These are phyloP conservation scores for Amaranthus palmeri DNA, from an alignment of 148 eudicot species.

Conservation along the genomic window DNA sequence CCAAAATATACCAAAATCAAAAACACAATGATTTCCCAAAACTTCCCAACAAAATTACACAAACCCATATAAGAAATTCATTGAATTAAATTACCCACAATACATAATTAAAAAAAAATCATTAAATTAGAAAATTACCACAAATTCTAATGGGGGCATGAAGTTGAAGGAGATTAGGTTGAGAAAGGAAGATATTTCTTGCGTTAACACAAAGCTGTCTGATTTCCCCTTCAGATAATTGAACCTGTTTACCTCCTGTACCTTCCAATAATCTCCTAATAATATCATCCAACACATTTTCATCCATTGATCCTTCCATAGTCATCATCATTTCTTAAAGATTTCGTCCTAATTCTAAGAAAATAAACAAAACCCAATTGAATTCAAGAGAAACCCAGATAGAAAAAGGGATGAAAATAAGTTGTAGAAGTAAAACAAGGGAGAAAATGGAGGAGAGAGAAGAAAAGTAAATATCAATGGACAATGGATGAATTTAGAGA, in stretches of 20 bases:
- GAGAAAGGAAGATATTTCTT: slow-evolving; percentile 68
- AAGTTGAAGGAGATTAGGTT: slow-evolving; percentile 86
- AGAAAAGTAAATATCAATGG: neutral
- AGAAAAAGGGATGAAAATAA: neutral
- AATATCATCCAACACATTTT: slow-evolving; percentile 63
- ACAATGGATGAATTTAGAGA: neutral
- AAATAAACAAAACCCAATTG: neutral
- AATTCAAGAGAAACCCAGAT: slow-evolving; percentile 17
- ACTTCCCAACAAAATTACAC: neutral
- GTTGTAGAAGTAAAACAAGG: neutral
- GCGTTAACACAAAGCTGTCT: slow-evolving; percentile 79
- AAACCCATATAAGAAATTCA: neutral
- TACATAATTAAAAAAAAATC: slow-evolving; percentile 17
- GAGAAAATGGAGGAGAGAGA: slow-evolving; percentile 19
- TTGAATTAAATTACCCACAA: slow-evolving; percentile 13
- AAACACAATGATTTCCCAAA: neutral
- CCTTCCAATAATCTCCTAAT: slow-evolving; percentile 77
- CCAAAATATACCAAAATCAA: neutral
- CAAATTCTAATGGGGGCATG: slow-evolving; percentile 87
- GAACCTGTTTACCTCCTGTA: slow-evolving; percentile 80
- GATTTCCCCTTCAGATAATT: slow-evolving; percentile 84
- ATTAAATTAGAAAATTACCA: slow-evolving; percentile 47
- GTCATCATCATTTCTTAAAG: slow-evolving; percentile 55
- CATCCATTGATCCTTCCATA: slow-evolving; percentile 82
- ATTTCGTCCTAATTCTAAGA: neutral